Percentiles rank a stretch among this genome's conserved stretches.
Evolutionary conservation across 2,329 filamentous ascomycete species (phyloP).

Genomic region (Aspergillus ruber): DNA sequence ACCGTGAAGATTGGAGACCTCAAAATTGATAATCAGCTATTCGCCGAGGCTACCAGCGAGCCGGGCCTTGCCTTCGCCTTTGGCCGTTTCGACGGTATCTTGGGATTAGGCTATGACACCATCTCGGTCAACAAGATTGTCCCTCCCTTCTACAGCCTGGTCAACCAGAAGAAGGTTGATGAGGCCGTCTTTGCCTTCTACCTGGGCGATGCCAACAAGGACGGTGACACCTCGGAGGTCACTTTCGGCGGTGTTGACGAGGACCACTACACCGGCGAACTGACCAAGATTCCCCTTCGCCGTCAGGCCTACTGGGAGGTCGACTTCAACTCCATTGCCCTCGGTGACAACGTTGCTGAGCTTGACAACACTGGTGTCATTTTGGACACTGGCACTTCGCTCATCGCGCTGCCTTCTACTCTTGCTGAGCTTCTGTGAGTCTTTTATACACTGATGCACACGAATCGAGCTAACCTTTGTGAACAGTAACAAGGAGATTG

Average conservation of each 20-base stretch:
- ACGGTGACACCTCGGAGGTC: slow-evolving; percentile 72
- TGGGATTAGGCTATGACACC: slow-evolving; percentile 88
- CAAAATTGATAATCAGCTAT: slow-evolving; percentile 80
- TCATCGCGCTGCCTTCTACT: slow-evolving; percentile 87
- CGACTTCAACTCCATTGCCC: slow-evolving; percentile 83
- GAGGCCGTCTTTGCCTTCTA: slow-evolving; percentile 96
- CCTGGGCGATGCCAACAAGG: slow-evolving; percentile 67
- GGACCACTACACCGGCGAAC: slow-evolving; percentile 73
- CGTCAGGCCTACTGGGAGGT: slow-evolving; percentile 99
- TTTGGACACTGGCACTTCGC: slow-evolving; percentile 94
- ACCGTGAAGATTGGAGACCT: slow-evolving; percentile 81
- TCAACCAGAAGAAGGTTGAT: slow-evolving; percentile 83
- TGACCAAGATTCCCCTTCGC: slow-evolving; percentile 88
- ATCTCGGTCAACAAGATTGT: slow-evolving; percentile 96
- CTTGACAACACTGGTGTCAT: slow-evolving; percentile 94
- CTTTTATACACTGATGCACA: neutral
- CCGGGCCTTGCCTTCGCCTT: slow-evolving; percentile 97
- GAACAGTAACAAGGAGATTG: slow-evolving; percentile 79
- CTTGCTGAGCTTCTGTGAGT: slow-evolving; percentile 80
- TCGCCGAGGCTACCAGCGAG: slow-evolving; percentile 92
- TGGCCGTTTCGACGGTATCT: slow-evolving; percentile 91
- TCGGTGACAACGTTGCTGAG: slow-evolving; percentile 78
- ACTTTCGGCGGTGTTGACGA: slow-evolving; percentile 85
- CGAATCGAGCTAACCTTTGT: neutral
- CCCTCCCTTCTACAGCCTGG: slow-evolving; percentile 93